Percentiles rank a stretch among this genome's conserved stretches.
Conservation (phyloP, 2,329 filamentous ascomycete genomes). For the Cercospora janseana region DNA sequence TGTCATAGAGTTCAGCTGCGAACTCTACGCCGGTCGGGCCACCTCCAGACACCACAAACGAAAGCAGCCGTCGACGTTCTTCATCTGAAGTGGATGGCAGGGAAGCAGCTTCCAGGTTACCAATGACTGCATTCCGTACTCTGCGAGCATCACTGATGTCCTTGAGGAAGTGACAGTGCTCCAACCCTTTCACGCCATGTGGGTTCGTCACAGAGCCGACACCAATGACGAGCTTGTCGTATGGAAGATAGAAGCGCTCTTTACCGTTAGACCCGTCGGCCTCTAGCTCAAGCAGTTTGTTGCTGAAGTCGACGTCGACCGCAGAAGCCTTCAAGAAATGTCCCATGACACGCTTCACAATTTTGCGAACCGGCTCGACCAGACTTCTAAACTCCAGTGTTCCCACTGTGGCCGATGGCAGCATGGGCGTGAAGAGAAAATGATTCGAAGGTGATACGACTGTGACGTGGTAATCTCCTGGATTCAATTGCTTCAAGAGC, state of each 20-base stretch:
- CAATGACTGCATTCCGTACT: constrained; percentile 84
- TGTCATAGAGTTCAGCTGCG: constrained; percentile 90
- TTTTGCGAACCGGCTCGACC: constrained; percentile 87
- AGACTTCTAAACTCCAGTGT: constrained; percentile 87
- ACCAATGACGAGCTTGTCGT: constrained; percentile 91
- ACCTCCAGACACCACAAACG: constrained; percentile 93
- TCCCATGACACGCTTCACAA: constrained; percentile 72
- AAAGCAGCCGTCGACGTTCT: constrained; percentile 81
- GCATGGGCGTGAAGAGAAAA: constrained; percentile 97
- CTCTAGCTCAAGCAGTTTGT: constrained; percentile 84
- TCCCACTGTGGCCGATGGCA: constrained; percentile 93
- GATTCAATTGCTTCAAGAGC: constrained; percentile 82
- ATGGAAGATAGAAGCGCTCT: constrained; percentile 85
- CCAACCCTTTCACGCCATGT: constrained; percentile 90
- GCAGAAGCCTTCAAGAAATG: constrained; percentile 88
- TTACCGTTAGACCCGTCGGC: constrained; percentile 69
- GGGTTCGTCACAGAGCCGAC: constrained; percentile 92
- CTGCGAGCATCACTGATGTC: constrained; percentile 86
- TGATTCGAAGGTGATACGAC: constrained; percentile 94
- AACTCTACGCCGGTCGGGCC: constrained; percentile 97
- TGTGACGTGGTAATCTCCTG: constrained; percentile 92
- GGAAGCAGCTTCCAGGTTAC: constrained; percentile 86
- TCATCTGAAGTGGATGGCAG: constrained; percentile 89
- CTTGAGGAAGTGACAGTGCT: constrained; percentile 93
- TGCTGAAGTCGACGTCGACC: constrained; percentile 85